Base-by-base conservation (phyloP, 1,284 basidiomycete species). In the Sparassis latifolia region DNA sequence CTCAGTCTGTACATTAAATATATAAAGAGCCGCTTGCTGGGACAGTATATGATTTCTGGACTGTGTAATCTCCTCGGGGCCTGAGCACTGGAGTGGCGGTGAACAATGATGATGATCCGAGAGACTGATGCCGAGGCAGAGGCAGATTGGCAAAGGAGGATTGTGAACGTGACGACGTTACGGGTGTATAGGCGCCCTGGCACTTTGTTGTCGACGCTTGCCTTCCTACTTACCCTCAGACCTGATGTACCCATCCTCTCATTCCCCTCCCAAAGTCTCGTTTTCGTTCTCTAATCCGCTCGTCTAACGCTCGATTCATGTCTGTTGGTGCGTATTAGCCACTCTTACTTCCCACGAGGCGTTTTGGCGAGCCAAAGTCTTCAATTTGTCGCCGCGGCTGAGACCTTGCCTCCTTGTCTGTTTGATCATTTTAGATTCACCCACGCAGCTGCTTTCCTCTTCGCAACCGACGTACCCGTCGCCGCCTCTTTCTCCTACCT, bases 241-340 rank as follows among this genome's bases (percentile, higher is more conserved):
- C 65, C 65, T 66, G 61, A 65, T 65, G 62, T 57, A 56, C 62
- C 58, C 58, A 51, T 56, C 55, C 62, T 51, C 53, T 53, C 55
- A 52, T 62, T 57, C 57, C 53, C 38, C 43, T 46, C 50, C 54
- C 49, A 58, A 54, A 48, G 44, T 47, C 55, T 39, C 52, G 47
- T 41, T 50, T 49, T 53, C 56, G 33, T 52, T 52, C 42, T 42
- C 48, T 48, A 49, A 40, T 45, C 48, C n/a, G 10, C 42, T 44
- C 12, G 40, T 45, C 40, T 53, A 51, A 54, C 45, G n/a, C 30
- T 10, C 30, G 12, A 38, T 40, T 3, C 31, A 57, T 57, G 53
- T 45, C 50, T 38, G 28, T 50, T 47, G 60, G 60, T 62, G 52
- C 50, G 58, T 62, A 33, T 2, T 32, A 9, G 33, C 52, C 42